Percentiles rank a stretch among this genome's conserved stretches.
Conservation (phyloP, 345 rosid species). For the Luvunga scandens region DNA sequence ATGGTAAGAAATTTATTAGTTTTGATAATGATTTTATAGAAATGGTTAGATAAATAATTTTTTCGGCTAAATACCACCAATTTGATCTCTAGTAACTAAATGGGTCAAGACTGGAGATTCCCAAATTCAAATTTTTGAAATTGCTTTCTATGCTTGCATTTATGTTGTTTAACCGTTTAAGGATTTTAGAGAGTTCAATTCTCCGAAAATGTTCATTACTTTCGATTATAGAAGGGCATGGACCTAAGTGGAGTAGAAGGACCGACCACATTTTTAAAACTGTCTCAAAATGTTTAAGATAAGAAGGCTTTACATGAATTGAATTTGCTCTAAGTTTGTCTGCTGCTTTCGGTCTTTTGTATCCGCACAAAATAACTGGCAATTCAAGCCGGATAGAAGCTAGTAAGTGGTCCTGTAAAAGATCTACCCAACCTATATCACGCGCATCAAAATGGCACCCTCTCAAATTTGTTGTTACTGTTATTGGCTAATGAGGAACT, state of each 20-base stretch:
- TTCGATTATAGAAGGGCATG: background rate
- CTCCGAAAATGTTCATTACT: background rate
- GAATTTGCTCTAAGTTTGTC: background rate
- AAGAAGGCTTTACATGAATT: background rate
- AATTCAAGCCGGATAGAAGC: background rate
- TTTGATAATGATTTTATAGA: no score
- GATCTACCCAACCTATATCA: background rate
- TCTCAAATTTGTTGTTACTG: background rate
- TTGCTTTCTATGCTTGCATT: background rate
- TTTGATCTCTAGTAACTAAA: background rate
- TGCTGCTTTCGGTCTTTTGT: background rate
- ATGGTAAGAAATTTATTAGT: no score
- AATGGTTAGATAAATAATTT: no score
- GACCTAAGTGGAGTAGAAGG: background rate
- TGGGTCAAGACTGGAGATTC: background rate
- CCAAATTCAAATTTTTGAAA: background rate
- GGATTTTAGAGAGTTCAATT: background rate
- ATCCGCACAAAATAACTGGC: background rate
- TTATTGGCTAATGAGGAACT: background rate
- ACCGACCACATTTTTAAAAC: background rate
- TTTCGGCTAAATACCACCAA: background rate
- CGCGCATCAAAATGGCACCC: background rate
- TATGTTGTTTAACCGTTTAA: background rate
- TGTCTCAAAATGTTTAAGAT: background rate
- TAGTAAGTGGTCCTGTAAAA: background rate